Percentiles rank a stretch among this genome's conserved stretches.
phyloP scores from a whole-genome alignment of 2,329 filamentous ascomycete genomes.

The Penicillium sp. region DNA sequence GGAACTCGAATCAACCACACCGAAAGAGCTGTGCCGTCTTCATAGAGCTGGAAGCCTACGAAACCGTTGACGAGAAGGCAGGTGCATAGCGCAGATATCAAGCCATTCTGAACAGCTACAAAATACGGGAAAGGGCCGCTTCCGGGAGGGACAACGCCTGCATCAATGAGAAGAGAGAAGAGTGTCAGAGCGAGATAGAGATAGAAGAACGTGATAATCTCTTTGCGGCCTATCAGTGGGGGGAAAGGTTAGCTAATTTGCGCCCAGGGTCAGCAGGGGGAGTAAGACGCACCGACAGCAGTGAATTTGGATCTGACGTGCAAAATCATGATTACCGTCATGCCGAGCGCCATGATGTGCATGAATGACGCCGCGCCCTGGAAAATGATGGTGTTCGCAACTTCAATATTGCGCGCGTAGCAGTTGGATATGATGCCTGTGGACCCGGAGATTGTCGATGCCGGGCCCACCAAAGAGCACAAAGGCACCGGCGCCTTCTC shows the following conservation, averaged over 20 bases:
- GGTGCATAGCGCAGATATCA: slow-evolving; percentile 81
- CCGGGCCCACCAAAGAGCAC: slow-evolving; percentile 77
- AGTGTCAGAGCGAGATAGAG: slow-evolving; percentile 89
- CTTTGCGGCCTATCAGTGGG: slow-evolving; percentile 57
- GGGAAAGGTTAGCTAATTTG: slow-evolving; percentile 10
- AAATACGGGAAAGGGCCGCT: slow-evolving; percentile 86
- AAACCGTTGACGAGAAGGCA: slow-evolving; percentile 96
- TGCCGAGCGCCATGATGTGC: slow-evolving; percentile 84
- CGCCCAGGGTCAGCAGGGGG: background rate
- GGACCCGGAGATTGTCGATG: slow-evolving; percentile 61
- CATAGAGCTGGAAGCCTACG: slow-evolving; percentile 96
- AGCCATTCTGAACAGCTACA: slow-evolving; percentile 78
- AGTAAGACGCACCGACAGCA: slow-evolving; percentile 71
- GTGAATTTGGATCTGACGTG: slow-evolving; percentile 98
- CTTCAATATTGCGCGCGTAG: slow-evolving; percentile 90
- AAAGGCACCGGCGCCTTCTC: slow-evolving; percentile 79
- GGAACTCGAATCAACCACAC: slow-evolving; percentile 86
- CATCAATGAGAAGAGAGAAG: slow-evolving; percentile 84
- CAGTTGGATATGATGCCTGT: slow-evolving; percentile 84
- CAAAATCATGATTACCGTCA: slow-evolving; percentile 97
- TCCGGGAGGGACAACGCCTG: slow-evolving; percentile 84
- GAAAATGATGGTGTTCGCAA: slow-evolving; percentile 98
- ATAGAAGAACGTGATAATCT: slow-evolving; percentile 91
- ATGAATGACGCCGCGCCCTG: slow-evolving; percentile 86
- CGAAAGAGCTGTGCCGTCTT: slow-evolving; percentile 89